These are phyloP conservation scores for Phytomonas sp. DNA, from an alignment of 208 protist species.

Conservation along the genomic window DNA sequence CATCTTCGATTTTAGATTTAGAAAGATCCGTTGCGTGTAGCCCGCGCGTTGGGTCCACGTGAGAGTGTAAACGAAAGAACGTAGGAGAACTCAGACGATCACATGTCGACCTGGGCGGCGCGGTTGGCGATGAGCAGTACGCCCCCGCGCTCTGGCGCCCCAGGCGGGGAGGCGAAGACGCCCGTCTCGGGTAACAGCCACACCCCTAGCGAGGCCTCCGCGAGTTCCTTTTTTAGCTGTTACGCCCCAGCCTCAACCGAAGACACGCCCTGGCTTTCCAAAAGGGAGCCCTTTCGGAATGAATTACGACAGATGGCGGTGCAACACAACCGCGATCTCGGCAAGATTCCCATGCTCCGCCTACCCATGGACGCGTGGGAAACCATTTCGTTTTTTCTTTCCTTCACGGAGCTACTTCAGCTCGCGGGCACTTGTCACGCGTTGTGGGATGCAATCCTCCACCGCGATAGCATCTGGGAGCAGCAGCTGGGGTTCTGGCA, in stretches of 20 bases:
- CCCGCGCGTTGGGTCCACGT: not conserved
- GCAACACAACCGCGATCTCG: conserved; percentile 13
- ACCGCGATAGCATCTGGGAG: conserved; percentile 57
- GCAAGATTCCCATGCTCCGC: conserved; percentile 19
- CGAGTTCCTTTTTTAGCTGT: not conserved
- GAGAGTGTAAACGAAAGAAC: not conserved
- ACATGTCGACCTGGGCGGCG: not conserved
- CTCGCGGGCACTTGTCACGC: conserved; percentile 40
- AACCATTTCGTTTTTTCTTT: conserved; percentile 26
- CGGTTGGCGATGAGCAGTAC: not conserved
- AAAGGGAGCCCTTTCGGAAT: not conserved
- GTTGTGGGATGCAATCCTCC: conserved; percentile 31
- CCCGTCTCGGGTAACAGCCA: not conserved
- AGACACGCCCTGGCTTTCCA: not conserved
- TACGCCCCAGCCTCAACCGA: not conserved
- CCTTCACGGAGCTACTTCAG: conserved; percentile 33
- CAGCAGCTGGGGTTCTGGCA: conserved; percentile 57
- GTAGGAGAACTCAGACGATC: not conserved
- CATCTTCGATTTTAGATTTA: not conserved
- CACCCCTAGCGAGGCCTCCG: not conserved
- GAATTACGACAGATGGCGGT: conserved; percentile 25
- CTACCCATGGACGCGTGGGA: conserved; percentile 42
- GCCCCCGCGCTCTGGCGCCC: not conserved
- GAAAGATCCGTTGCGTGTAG: not conserved
- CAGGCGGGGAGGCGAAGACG: not conserved